Evolutionary conservation across 2,329 filamentous ascomycete species (phyloP), one percentile per base, ranked within the genome.

Genomic region (Tympanopsis confertula): DNA sequence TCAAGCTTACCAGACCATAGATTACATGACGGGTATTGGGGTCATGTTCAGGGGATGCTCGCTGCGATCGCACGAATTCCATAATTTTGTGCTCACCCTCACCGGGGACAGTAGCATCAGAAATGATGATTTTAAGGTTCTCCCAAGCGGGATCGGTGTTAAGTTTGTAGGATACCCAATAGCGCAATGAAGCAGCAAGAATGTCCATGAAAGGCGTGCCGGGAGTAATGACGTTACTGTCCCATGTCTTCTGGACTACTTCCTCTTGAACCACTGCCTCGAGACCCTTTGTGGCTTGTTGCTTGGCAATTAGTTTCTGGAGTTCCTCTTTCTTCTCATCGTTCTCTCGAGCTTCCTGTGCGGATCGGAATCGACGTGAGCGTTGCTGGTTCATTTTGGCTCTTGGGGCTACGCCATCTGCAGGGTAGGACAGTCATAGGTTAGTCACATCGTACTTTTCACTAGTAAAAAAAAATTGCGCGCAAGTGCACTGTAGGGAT

Each of bases 351-450:
- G 91, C 91, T 57, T 98, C 91, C 57, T 89, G 86, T 2, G 88
- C 91, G 17, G 89, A 84, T 44, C 91, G 82, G 63, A 98, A 98
- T 51, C 91, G 86, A 59, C 91, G 78, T 30, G 91, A 94, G 44
- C 91, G 86, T 63, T 98, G 91, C 57, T 98, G 93, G 57, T 98
- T 98, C 91, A 98, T 98, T 63, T 98, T 98, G 41, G 93, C 93
- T 58, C 91, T 83, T 35, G 91, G 93, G 4, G 91, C 91, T 45
- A 98, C 91, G 55, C 91, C 91, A 63, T 98, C 91, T 87, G 43
- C 7, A 35, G 35, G 19, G 37, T 20, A 13, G 19, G 17, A 13
- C 19, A 38, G 18, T 26, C 19, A 14, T 19, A 18, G 12, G 37
- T 10, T 10, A 14, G 19, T 35, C 44, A 28, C 39, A 39, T 35